Conservation (phyloP, 1,284 basidiomycete genomes). For the Irpex rosettiformis region DNA sequence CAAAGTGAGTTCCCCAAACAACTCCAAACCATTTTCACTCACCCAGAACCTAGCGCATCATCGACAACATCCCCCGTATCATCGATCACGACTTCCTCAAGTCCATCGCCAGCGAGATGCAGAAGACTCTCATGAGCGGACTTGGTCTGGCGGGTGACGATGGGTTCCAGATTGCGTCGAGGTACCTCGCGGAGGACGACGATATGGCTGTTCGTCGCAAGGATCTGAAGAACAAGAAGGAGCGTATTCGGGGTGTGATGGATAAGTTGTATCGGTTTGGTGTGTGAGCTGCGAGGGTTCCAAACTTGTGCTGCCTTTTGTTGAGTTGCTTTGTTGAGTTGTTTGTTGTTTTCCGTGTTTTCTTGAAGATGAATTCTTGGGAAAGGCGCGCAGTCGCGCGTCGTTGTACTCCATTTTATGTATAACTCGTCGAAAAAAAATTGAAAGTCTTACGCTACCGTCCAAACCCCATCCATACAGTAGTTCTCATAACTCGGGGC, state of each 20-base stretch:
- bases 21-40: not conserved
- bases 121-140: constrained; percentile 11
- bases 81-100: constrained; percentile 10
- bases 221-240: constrained; percentile 12
- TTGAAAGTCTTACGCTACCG: too few species aligned
- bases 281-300: constrained; percentile 1
- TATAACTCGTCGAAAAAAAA: too few species aligned
- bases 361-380: too few species aligned
- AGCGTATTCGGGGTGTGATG: constrained; percentile 12
- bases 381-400: too few species aligned
- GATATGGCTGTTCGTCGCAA: constrained; percentile 5
- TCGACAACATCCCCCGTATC: constrained; percentile 15
- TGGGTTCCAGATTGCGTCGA: constrained; percentile 10
- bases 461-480: too few species aligned
- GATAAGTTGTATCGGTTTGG: constrained; percentile 12
- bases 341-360: too few species aligned
- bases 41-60: constrained; percentile 13
- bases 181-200: constrained; percentile 16
- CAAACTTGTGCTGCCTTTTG: too few species aligned
- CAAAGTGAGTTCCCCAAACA: constrained; percentile 10
- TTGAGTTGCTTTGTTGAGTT: too few species aligned
- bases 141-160: constrained; percentile 9
- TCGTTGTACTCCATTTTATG: too few species aligned
- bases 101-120: constrained; percentile 8
- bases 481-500: too few species aligned